Conservation (phyloP, 768 basidiomycete genomes). For the Lyophyllum semitale region DNA sequence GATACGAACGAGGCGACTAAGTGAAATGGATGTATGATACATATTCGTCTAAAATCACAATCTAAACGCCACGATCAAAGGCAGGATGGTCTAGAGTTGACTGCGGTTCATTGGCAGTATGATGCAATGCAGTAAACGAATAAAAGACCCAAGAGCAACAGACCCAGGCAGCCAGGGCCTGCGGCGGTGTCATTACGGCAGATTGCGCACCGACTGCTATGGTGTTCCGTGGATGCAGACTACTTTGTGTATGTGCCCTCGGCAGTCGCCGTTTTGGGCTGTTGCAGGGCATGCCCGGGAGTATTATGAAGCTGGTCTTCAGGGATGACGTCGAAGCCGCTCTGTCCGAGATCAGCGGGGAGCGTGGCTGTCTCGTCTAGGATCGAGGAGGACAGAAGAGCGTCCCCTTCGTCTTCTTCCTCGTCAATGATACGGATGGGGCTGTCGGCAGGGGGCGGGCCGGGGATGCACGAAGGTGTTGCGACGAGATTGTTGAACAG, state of each 20-base stretch:
- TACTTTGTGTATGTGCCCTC: neutral
- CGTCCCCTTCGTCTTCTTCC: slow-evolving; percentile 64
- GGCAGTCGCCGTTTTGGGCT: neutral
- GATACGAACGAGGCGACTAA: neutral
- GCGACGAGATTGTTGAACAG: slow-evolving; percentile 85
- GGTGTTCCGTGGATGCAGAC: neutral
- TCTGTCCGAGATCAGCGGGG: slow-evolving; percentile 79
- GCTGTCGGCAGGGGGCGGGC: slow-evolving; percentile 37
- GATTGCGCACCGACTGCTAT: neutral
- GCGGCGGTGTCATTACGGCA: neutral
- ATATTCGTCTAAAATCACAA: neutral
- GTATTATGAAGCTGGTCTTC: slow-evolving; percentile 40
- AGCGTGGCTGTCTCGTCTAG: slow-evolving; percentile 84
- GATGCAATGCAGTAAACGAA: neutral
- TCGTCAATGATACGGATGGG: slow-evolving; percentile 43
- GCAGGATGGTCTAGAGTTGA: neutral
- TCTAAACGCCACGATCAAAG: neutral
- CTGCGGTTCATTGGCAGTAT: neutral
- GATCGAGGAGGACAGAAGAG: slow-evolving; percentile 40
- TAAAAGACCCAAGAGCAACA: neutral
- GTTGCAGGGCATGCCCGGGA: slow-evolving; percentile 14
- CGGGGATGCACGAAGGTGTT: slow-evolving; percentile 62
- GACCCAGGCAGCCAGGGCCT: neutral
- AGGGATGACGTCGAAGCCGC: slow-evolving; percentile 83
- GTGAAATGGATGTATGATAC: neutral